These are phyloP conservation scores for Pyronema omphalodes DNA, from an alignment of 495 filamentous ascomycete genomes.

Conservation along the genomic window DNA sequence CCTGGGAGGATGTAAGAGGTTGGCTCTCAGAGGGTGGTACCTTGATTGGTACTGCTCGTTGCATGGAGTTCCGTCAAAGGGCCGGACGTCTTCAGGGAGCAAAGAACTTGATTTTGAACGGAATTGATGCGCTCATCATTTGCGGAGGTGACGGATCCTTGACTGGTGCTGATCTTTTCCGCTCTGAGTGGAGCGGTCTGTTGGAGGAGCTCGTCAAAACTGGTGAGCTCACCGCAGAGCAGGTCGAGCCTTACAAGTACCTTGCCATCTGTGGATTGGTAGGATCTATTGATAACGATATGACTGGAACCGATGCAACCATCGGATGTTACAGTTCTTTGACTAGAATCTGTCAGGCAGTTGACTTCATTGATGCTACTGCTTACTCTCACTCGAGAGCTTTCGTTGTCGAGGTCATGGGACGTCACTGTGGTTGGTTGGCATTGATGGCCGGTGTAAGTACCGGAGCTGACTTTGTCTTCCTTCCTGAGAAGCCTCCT, in stretches of 20 bases:
- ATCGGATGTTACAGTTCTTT: constrained; percentile 94
- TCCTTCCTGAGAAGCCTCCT: constrained; percentile 91
- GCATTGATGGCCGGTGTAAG: constrained; percentile 92
- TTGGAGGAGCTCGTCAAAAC: constrained; percentile 60
- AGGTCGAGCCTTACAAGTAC: constrained; percentile 52
- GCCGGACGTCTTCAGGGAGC: constrained; percentile 64
- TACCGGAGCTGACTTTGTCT: constrained; percentile 89
- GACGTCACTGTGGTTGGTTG: constrained; percentile 96
- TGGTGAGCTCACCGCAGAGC: constrained; percentile 46
- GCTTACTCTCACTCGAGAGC: constrained; percentile 92
- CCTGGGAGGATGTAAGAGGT: constrained; percentile 90
- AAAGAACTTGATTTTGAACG: constrained; percentile 79
- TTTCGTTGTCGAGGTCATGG: constrained; percentile 98
- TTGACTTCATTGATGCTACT: constrained; percentile 94
- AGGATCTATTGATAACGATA: constrained; percentile 95
- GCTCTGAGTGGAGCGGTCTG: constrained; percentile 75
- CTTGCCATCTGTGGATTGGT: constrained; percentile 94
- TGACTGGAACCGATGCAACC: constrained; percentile 90
- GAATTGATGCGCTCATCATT: constrained; percentile 91
- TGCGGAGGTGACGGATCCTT: constrained; percentile 95
- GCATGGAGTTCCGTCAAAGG: constrained; percentile 74
- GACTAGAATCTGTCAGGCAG: constrained; percentile 74
- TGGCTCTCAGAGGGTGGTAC: constrained; percentile 91
- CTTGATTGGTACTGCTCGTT: constrained; percentile 86
- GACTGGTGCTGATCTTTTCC: constrained; percentile 88